phyloP scores from a whole-genome alignment of 257 asterid genomes.

The Capsicum baccatum region DNA sequence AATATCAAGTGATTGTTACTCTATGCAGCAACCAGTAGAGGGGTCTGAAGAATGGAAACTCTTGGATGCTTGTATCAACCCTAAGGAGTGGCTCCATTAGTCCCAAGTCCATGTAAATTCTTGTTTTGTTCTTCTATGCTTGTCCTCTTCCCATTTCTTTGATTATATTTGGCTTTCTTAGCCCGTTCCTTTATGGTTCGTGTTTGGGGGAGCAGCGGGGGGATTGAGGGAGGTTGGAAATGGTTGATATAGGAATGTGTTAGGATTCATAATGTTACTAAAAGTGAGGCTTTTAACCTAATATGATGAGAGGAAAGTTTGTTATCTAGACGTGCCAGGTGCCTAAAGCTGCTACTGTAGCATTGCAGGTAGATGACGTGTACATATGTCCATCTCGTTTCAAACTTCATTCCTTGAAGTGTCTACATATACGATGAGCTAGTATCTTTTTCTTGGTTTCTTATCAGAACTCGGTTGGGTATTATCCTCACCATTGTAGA shows the following conservation, averaged over 20 bases:
- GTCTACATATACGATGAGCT: not conserved
- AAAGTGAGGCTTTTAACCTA: slow-evolving; percentile 19
- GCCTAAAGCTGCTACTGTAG: not conserved
- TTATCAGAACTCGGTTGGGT: not conserved
- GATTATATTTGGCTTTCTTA: not conserved
- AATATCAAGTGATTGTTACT: slow-evolving; percentile 20
- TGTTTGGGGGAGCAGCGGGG: not conserved
- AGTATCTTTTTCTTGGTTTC: not conserved
- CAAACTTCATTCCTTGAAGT: not conserved
- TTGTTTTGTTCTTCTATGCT: not conserved
- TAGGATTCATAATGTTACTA: not conserved
- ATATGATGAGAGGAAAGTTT: slow-evolving; percentile 15
- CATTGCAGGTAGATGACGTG: not conserved
- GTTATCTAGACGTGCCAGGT: not conserved
- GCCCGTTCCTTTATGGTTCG: not conserved
- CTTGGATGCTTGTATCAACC: slow-evolving; percentile 95
- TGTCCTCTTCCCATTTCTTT: not conserved
- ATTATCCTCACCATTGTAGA: not conserved
- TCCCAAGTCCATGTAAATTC: not conserved
- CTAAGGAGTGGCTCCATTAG: slow-evolving; percentile 84
- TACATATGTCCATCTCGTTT: not conserved
- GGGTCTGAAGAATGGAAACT: slow-evolving; percentile 97
- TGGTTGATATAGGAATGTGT: not conserved
- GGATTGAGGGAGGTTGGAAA: not conserved
- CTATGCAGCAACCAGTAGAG: slow-evolving; percentile 88